Percentiles rank a stretch among this genome's conserved stretches.
These are phyloP conservation scores for Rhynchosporium graminicola DNA, from an alignment of 2,329 filamentous ascomycete genomes.

Conservation along the genomic window DNA sequence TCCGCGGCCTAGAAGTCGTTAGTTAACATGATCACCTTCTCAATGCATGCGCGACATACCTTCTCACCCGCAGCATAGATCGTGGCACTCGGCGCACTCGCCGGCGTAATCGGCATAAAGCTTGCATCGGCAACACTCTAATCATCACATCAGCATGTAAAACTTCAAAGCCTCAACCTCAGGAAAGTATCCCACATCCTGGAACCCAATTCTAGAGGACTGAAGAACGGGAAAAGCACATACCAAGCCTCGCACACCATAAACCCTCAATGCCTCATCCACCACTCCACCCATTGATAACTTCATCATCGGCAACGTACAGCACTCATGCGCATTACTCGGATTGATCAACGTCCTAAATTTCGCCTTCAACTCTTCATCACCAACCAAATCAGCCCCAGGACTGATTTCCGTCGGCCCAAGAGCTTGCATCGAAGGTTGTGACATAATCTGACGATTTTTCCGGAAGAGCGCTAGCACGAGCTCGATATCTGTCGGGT, in stretches of 20 bases:
- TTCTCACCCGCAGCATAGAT: slow-evolving; percentile 32
- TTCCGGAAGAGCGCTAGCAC: slow-evolving; percentile 18
- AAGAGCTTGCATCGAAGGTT: slow-evolving; percentile 39
- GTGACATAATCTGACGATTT: slow-evolving; percentile 33
- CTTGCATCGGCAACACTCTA: slow-evolving; percentile 45
- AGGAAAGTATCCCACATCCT: too few species aligned
- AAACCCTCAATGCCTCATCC: slow-evolving; percentile 39
- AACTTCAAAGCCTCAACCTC: too few species aligned
- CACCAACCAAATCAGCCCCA: slow-evolving; percentile 61
- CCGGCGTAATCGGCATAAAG: slow-evolving; percentile 36
- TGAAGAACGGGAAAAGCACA: too few species aligned
- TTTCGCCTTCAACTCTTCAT: slow-evolving; percentile 75
- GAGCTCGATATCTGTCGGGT: slow-evolving; percentile 44
- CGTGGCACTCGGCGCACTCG: slow-evolving; percentile 23
- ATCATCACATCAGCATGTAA: too few species aligned
- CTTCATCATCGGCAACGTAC: slow-evolving; percentile 27
- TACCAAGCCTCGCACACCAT: slow-evolving; percentile 40
- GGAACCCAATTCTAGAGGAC: too few species aligned
- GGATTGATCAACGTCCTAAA: slow-evolving; percentile 66
- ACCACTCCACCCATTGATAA: slow-evolving; percentile 40
- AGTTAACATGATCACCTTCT: background rate
- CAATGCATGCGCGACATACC: slow-evolving; percentile 7
- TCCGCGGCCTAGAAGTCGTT: background rate
- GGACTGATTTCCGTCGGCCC: slow-evolving; percentile 41
- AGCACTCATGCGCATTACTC: slow-evolving; percentile 46